These are phyloP conservation scores for Diaporthe vaccinii DNA, from an alignment of 2,329 filamentous ascomycete species.

Conservation along the genomic window DNA sequence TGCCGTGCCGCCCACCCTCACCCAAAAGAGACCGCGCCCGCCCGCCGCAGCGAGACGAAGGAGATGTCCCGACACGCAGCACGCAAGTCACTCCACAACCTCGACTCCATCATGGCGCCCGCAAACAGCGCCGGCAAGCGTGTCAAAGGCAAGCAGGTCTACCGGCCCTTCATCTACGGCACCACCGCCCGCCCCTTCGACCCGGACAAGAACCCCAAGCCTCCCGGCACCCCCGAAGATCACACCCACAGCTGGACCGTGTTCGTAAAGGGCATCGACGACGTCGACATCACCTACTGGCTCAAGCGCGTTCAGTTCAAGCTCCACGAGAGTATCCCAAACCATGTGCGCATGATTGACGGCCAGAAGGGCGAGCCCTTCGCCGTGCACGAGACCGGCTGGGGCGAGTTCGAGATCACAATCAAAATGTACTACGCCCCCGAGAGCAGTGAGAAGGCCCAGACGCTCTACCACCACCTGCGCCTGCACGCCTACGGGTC, in stretches of 20 bases:
- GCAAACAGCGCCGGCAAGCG: constrained; percentile 71
- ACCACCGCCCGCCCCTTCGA: constrained; percentile 85
- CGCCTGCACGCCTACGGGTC: constrained; percentile 92
- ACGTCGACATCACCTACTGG: constrained; percentile 94
- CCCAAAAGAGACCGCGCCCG: neutral
- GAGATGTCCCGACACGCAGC: constrained; percentile 41
- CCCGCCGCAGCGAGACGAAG: constrained; percentile 27
- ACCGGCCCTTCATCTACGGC: constrained; percentile 79
- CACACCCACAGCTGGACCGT: constrained; percentile 98
- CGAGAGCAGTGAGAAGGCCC: constrained; percentile 91
- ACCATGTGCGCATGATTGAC: constrained; percentile 88
- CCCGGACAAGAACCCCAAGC: constrained; percentile 82
- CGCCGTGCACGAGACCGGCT: constrained; percentile 90
- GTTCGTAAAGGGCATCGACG: constrained; percentile 91
- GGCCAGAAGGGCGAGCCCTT: constrained; percentile 78
- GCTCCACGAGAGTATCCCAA: constrained; percentile 95
- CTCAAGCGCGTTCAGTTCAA: constrained; percentile 98
- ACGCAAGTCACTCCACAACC: constrained; percentile 33
- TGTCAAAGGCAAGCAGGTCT: constrained; percentile 75
- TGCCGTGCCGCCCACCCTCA: neutral
- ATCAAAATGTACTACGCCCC: constrained; percentile 94
- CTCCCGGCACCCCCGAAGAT: constrained; percentile 82
- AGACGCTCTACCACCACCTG: constrained; percentile 94
- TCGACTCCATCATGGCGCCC: constrained; percentile 65
- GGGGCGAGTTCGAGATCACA: constrained; percentile 98